Percentiles rank a stretch among this genome's conserved stretches.
phyloP scores from a whole-genome alignment of 345 rosid species.

The Bruguiera parviflora region DNA sequence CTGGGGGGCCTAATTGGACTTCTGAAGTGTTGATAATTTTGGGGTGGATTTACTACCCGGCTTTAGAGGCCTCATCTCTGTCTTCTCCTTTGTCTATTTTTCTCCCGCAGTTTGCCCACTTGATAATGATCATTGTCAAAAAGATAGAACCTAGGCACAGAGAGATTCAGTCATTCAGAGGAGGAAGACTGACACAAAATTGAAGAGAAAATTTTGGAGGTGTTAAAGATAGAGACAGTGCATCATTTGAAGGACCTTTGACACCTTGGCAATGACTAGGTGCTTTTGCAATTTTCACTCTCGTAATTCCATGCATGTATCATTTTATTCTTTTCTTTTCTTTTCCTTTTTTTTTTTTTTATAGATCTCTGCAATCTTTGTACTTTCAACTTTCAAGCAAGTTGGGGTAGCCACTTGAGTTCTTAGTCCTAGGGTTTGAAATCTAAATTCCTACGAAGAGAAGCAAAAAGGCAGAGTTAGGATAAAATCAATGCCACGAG shows the following conservation, averaged over 20 bases:
- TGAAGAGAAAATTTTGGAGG: constrained; percentile 9
- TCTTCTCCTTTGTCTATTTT: no score
- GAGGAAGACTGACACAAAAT: constrained; percentile 23
- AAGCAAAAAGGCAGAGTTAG: no score
- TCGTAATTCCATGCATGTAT: neutral
- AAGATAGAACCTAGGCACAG: constrained; percentile 31
- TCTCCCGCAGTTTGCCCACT: neutral
- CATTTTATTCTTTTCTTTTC: no score
- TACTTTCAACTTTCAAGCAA: no score
- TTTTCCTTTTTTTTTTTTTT: no score
- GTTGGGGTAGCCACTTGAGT: no score
- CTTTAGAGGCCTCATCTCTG: neutral
- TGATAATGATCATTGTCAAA: constrained; percentile 11
- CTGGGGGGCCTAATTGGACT: constrained; percentile 10
- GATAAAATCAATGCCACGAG: no score
- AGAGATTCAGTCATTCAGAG: constrained; percentile 16
- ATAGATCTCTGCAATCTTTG: no score
- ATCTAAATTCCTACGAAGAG: no score
- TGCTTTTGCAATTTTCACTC: neutral
- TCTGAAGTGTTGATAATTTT: neutral
- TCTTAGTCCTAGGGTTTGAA: no score
- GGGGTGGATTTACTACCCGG: neutral
- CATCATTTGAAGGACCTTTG: constrained; percentile 14
- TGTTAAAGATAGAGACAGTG: constrained; percentile 5
- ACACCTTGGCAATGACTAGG: neutral